These are phyloP conservation scores for Cruciata laevipes DNA, from an alignment of 257 asterid genomes.

Conservation along the genomic window DNA sequence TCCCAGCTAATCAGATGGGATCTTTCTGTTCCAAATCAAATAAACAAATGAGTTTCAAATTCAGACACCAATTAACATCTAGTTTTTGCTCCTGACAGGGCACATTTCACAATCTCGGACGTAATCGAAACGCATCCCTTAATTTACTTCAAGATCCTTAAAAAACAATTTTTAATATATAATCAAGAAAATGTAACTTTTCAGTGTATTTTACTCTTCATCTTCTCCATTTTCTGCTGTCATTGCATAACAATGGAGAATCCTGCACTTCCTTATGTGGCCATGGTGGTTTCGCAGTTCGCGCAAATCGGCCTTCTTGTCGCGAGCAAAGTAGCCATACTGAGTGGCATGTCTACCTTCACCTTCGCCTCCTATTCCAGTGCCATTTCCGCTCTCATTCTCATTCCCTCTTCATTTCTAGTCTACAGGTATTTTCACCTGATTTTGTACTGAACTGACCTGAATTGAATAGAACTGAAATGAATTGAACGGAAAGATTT, in stretches of 20 bases:
- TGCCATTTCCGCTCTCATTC: conserved; percentile 33
- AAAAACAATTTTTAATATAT: neutral
- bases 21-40: neutral
- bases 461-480: no score
- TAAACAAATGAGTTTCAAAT: conserved; percentile 5
- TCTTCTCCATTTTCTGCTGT: neutral
- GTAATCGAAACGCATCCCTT: no score
- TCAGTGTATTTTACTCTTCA: neutral
- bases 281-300: conserved; percentile 44
- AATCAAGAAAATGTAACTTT: neutral
- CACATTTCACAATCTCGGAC: conserved; percentile 6
- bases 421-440: conserved; percentile 35
- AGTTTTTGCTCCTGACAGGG: neutral
- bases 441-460: neutral
- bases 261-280: conserved; percentile 38
- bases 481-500: no score
- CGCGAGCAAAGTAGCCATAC: conserved; percentile 42
- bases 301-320: conserved; percentile 53
- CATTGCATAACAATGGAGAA: conserved; percentile 6
- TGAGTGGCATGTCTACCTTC: conserved; percentile 52
- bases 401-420: conserved; percentile 34
- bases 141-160: neutral
- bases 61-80: neutral
- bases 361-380: conserved; percentile 42
- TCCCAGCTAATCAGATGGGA: neutral